Base-by-base conservation (phyloP, 768 basidiomycete species). In the Hortiboletus campestris region DNA sequence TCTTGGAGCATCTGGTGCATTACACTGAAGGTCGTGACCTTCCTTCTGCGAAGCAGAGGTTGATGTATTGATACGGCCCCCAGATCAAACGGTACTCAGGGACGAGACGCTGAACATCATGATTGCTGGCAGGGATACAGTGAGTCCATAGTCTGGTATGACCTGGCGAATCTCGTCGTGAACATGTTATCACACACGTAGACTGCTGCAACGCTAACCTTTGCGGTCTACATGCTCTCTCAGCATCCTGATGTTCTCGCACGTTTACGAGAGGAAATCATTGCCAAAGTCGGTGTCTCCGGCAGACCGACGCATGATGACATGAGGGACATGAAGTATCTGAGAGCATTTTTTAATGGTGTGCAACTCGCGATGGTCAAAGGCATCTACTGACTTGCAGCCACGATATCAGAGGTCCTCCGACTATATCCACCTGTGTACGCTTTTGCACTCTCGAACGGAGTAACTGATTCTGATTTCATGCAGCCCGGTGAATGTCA, bases 301-400 rank as follows among this genome's bases (percentile, higher is more conserved):
- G 73, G 74, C 1, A 71, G 77, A 11, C 86, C 84, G 4, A 77
- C 78, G 4, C 79, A 78, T 49, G 80, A 83, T 40, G 80, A 84
- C 57, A 78, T 87, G 60, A 74, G 74, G 31, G 81, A 82, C 5
- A 83, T 86, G 81, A 85, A 82, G 64, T 86, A 80, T 58, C 67
- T 86, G 14, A 74, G 83, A 25, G 86, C 85, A 1, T 82, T 87
- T 22, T 78, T 87, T 46, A 86, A 87, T 57, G 84, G 84, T 84
- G 20, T 13, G 71, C 47, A 4, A 42, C 12, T 40, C 44, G 8
- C 20, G 31, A 40, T 32, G 12, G 14, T 41, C n/a, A 3, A 14
- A 10, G 6, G 29, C 31, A 9, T 43, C 11, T 13, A 41, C 50
- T 49, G 10, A 69, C 49, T 25, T 29, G 4, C n/a, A n/a, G n/a